phyloP scores from a whole-genome alignment of 805 yeast genomes.

The Wickerhamomyces silvicola region DNA sequence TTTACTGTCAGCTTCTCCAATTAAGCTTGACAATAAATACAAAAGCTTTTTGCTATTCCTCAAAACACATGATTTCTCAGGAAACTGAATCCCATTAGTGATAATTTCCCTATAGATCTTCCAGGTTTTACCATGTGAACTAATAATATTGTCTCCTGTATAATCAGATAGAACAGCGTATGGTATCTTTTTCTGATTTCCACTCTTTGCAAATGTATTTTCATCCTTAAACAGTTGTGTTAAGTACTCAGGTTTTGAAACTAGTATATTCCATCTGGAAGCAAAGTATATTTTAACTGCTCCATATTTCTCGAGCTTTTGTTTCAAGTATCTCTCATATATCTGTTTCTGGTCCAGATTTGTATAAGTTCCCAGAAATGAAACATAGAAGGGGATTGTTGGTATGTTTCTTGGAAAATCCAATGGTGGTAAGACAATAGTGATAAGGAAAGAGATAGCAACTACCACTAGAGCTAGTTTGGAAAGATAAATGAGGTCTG shows the following conservation, averaged over 20 bases:
- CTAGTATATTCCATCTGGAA: conserved; percentile 53
- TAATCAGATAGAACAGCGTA: conserved; percentile 46
- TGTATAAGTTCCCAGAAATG: conserved; percentile 39
- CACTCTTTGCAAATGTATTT: conserved; percentile 47
- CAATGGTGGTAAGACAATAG: conserved; percentile 36
- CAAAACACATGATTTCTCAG: conserved; percentile 32
- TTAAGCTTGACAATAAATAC: too few species aligned
- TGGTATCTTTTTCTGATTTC: conserved; percentile 54
- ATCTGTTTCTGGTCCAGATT: conserved; percentile 43
- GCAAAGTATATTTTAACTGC: conserved; percentile 57
- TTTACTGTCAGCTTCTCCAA: too few species aligned
- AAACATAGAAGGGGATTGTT: conserved; percentile 55
- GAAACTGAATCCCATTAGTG: conserved; percentile 44
- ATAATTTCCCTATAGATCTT: conserved; percentile 38
- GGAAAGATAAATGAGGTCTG: conserved; percentile 1
- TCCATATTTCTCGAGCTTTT: conserved; percentile 43
- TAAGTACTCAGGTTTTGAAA: conserved; percentile 41
- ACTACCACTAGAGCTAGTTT: neutral
- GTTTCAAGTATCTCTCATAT: conserved; percentile 35
- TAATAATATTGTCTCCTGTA: conserved; percentile 55
- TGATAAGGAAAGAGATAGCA: conserved; percentile 3
- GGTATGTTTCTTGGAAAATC: conserved; percentile 50
- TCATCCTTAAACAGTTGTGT: conserved; percentile 43
- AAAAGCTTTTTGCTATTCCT: conserved; percentile 33
- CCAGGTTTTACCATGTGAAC: conserved; percentile 52